phyloP scores from a whole-genome alignment of 1,284 basidiomycete genomes.

The Gymnopus androsaceus region DNA sequence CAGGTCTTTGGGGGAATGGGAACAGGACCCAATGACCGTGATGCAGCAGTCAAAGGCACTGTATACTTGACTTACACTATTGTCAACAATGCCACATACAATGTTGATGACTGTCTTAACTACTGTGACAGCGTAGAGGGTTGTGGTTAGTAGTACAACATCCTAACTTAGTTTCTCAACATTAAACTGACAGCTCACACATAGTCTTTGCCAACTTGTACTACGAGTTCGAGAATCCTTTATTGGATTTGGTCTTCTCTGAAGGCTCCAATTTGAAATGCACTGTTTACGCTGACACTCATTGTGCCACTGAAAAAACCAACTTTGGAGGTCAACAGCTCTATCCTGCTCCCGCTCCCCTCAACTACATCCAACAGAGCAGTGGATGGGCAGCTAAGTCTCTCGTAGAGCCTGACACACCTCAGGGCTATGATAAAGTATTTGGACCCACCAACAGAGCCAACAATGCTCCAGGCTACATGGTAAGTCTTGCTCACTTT shows the following conservation, averaged over 20 bases:
- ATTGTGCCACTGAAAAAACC: too few species aligned
- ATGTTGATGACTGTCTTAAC: slow-evolving; percentile 37
- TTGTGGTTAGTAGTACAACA: slow-evolving; percentile 36
- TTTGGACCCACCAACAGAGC: slow-evolving; percentile 46
- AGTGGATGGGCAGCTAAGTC: slow-evolving; percentile 38
- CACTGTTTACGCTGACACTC: slow-evolving; percentile 38
- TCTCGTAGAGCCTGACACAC: slow-evolving; percentile 33
- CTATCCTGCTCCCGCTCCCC: slow-evolving; percentile 30
- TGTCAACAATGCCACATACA: slow-evolving; percentile 40
- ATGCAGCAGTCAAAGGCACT: slow-evolving; percentile 44
- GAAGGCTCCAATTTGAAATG: slow-evolving; percentile 49
- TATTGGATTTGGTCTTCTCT: slow-evolving; percentile 39
- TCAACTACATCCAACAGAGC: slow-evolving; percentile 41
- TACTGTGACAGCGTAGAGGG: slow-evolving; percentile 34
- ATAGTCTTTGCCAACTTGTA: slow-evolving; percentile 47
- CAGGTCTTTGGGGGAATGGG: slow-evolving; percentile 40
- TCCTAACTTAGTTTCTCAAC: background rate
- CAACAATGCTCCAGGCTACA: slow-evolving; percentile 40
- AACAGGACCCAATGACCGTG: slow-evolving; percentile 32
- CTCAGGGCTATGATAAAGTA: slow-evolving; percentile 42
- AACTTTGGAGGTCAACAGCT: too few species aligned
- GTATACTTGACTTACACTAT: slow-evolving; percentile 42
- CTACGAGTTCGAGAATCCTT: slow-evolving; percentile 45
- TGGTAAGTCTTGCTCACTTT: slow-evolving; percentile 28
- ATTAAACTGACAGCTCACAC: background rate